These are phyloP conservation scores for Paragyromitra xinjiangensis DNA, from an alignment of 495 filamentous ascomycete species.

Conservation along the genomic window DNA sequence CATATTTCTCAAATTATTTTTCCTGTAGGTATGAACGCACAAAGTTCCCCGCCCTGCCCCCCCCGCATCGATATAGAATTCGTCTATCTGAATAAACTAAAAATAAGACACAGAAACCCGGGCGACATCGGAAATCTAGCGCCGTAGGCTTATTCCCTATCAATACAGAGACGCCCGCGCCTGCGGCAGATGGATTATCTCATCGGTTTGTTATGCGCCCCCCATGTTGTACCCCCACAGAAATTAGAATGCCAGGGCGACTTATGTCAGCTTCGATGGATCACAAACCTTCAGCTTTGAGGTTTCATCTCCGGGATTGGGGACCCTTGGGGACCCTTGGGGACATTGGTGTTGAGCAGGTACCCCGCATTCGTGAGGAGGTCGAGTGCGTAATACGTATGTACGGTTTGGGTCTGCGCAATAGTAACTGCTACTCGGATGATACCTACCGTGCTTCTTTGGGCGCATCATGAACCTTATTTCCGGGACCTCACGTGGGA, in stretches of 20 bases:
- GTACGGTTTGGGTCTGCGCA: not conserved
- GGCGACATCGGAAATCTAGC: slow-evolving; percentile 20
- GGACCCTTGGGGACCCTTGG: not conserved
- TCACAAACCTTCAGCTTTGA: slow-evolving; percentile 14
- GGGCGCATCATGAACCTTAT: slow-evolving; percentile 16
- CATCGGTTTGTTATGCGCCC: slow-evolving; percentile 12
- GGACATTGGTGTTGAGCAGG: not conserved
- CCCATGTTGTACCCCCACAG: slow-evolving; percentile 24
- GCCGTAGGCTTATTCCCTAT: slow-evolving; percentile 15
- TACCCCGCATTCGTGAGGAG: slow-evolving; percentile 10
- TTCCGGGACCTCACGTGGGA: slow-evolving; percentile 32
- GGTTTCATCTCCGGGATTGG: slow-evolving; percentile 4
- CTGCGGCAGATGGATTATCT: slow-evolving; percentile 22
- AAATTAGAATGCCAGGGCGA: not conserved
- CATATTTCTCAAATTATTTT: not conserved
- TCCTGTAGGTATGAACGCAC: not conserved
- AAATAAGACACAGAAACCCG: slow-evolving; percentile 10
- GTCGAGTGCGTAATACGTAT: not conserved
- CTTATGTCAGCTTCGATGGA: slow-evolving; percentile 16
- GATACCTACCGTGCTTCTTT: slow-evolving; percentile 6
- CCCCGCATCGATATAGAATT: slow-evolving; percentile 21
- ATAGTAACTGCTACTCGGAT: slow-evolving; percentile 6
- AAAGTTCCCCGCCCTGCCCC: not conserved
- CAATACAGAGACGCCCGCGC: slow-evolving; percentile 15
- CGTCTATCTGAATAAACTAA: slow-evolving; percentile 3